Evolutionary conservation across 257 asterid species (phyloP).

Genomic region (Forsythia viridissima): DNA sequence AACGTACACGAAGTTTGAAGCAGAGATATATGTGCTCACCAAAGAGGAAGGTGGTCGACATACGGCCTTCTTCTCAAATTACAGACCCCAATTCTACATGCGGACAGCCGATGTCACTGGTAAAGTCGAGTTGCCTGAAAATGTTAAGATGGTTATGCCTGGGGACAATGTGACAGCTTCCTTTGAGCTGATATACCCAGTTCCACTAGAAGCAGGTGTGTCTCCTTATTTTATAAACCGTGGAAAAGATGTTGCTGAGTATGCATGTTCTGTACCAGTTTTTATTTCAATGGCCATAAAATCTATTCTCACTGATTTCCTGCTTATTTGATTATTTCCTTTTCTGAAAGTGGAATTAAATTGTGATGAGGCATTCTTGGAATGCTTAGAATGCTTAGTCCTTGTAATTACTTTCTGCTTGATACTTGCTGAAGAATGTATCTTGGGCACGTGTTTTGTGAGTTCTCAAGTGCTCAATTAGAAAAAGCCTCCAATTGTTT

Average conservation of each 20-base stretch:
- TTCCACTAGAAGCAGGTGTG: constrained; percentile 87
- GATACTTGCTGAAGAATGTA: neutral
- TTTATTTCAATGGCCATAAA: neutral
- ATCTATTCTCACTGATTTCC: neutral
- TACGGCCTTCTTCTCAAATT: constrained; percentile 94
- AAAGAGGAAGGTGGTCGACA: constrained; percentile 99
- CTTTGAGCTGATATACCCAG: constrained; percentile 85
- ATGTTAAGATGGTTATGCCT: constrained; percentile 99
- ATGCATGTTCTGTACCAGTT: neutral
- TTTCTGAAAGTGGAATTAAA: neutral
- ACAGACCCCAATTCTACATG: constrained; percentile 95
- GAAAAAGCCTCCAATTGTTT: neutral
- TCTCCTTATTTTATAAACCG: neutral
- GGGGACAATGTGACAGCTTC: constrained; percentile 98
- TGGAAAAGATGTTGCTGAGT: neutral
- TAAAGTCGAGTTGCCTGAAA: constrained; percentile 93
- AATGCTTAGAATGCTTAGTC: too few species aligned
- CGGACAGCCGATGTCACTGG: constrained; percentile 99
- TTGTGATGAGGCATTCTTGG: neutral
- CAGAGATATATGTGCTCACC: constrained; percentile 95
- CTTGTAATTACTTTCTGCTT: neutral
- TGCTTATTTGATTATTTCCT: neutral
- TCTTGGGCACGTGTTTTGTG: neutral
- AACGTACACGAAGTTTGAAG: constrained; percentile 90
- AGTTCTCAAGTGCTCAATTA: neutral